Evolutionary conservation across 225 moss, liverwort and hornwort genomes (phyloP), one percentile per base, ranked within the genome.

Genomic region (Antitrichia curtipendula): DNA sequence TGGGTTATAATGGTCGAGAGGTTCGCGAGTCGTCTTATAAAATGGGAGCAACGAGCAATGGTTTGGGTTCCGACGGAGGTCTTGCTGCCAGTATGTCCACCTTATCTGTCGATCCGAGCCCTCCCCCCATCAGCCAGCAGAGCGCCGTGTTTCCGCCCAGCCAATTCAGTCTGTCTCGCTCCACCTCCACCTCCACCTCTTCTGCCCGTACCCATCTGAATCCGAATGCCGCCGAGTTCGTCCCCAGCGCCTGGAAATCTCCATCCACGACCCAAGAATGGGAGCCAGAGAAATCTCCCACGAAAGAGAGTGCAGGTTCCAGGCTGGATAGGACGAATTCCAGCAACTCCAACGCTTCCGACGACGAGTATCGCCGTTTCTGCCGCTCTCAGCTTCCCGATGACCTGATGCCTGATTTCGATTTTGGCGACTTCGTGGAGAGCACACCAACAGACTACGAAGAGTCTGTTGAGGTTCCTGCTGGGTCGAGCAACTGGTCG

Each of bases 341-440:
- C 11, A 91, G 88, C 92, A 94, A 91, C 84, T 94, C 94, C 41
- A 92, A 92, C 82, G 90, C 92, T 61, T 94, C 94, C 25, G 94
- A 94, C 47, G 94, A 94, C 73, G 94, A 94, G 70, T 94, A 94
- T 47, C 90, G 94, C 5, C 90, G 86, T 14, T 92, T 91, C 62
- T 94, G 91, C 50, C 94, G 92, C 36, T 80, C 94, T 49, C 92
- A 94, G 92, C 92, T 94, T 49, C 94, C 94, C 2, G 94, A 94
- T 12, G 94, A 94, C 65, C 91, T 94, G 62, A 92, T 91, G 92
- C 91, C 92, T 8, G 94, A 94, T 41, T 94, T 94, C 61, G 93
- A 94, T 40, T 68, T 91, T 3, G 92, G 94, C 31, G 92, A 92
- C 63, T 92, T 91, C 56, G 84, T 87, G 85, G 94, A 89, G 78